Base-by-base conservation (phyloP, 2,329 filamentous ascomycete species). In the Meredithiella fracta region DNA sequence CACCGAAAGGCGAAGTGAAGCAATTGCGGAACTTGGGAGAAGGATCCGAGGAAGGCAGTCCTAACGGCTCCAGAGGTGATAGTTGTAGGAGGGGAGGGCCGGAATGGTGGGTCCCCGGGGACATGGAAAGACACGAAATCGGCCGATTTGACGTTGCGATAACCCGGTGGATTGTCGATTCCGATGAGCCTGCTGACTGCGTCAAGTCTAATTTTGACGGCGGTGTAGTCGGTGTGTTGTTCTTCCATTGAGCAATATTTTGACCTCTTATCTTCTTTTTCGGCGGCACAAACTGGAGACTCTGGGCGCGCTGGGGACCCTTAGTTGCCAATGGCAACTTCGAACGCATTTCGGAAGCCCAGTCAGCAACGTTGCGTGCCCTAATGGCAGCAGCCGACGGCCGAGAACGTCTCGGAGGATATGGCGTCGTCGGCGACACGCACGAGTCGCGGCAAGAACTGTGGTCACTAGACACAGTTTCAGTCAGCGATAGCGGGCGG, bases 381-480 rank as follows among this genome's bases (percentile, higher is more conserved):
- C 56, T 53, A 20, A 47, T 44, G 15, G 44, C 23, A 4, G 51
- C 47, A 22, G 50, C 51, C 20, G 38, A 3, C 8, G 50, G 50
- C 29, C 15, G 9, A 26, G 14, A n/a, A 2, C 47, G 23, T 25
- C 47, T 25, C 47, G 22, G 56, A 2, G 56, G 56, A 29, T 58
- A 58, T n/a, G 56, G 56, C 8, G 56, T 58, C n/a, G 57, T 56
- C n/a, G 57, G 53, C 23, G 57, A 55, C 23, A 59, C 57, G 22
- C 57, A 59, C 17, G 57, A 59, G 31, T 59, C 57, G 26, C 53
- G 50, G 31, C 57, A 55, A 7, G 53, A 59, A 53, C 57, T 59
- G 54, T 42, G 53, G 51, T 56, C 57, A 59, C 57, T 59, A 59
- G 57, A 56, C 57, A 59, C 57, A 59, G 57, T 59, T 50, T 59